Evolutionary conservation across 2,329 filamentous ascomycete genomes (phyloP), one percentile per base, ranked within the genome.

Genomic region (Coniochaeta ligniaria): DNA sequence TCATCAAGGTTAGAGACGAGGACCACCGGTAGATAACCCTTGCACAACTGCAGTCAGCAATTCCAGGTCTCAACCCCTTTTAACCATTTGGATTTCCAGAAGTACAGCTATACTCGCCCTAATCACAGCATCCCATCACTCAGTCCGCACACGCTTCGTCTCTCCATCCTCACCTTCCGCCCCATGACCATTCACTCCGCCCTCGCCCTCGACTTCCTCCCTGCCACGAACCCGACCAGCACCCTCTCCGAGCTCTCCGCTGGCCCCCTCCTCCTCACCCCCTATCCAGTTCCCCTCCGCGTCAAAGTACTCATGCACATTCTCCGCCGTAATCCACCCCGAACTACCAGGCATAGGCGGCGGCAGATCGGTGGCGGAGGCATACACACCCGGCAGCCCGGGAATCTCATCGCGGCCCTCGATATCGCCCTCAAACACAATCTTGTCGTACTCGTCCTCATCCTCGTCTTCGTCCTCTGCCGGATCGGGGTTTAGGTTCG

Each of bases 261-360:
- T 74, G 2, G 66, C 78, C 8, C 71, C 79, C 45, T 67, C 78
- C 9, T 70, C 78, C 8, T 70, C 75, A 7, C 70, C 74, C 2
- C 70, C 75, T 11, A 90, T 88, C 83, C 89, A 94, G 70, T 94
- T 92, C 2, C 91, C 91, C 9, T 92, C 83, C 63, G 83, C 86
- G 67, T 95, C 90, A 73, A 95, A 90, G 70, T 86, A 96, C 66
- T 96, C 84, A 64, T 89, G 80, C 71, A 96, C 87, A 68, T 97
- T 98, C 60, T 96, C 94, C 9, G 91, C 90, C 17, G 94, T 98
- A 70, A 98, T 92, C 90, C 90, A 94, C 0, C 90, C 90, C 0
- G 84, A 84, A 57, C 89, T 91, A 1, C 90, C 89, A 0, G 90
- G 88, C 72, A 90, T 83, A 0, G 86, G 83, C 1, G 85, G 85